Evolutionary conservation across 805 yeast species (phyloP), one percentile per base, ranked within the genome.

Genomic region (Babjeviella inositovora): DNA sequence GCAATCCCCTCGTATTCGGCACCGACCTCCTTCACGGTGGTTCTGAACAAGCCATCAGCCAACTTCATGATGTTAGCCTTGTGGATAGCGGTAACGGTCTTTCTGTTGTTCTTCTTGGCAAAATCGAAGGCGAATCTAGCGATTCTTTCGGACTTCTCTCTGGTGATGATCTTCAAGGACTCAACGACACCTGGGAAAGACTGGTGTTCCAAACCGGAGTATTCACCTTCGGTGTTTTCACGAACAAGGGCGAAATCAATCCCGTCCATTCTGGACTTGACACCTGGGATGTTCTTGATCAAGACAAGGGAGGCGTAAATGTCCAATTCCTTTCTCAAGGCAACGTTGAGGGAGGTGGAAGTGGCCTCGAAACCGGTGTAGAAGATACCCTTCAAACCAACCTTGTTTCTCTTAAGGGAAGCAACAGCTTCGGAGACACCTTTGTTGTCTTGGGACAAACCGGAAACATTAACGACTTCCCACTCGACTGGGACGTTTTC

Each of bases 221-320:
- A 87, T 59, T 87, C 97, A 60, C 94, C 96, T 62, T 87, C 97
- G 38, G 96, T 87, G 67, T 90, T 90, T 59, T 90, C 98, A 67
- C 98, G 82, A 48, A 90, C 92, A 35, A 90, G 65, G 19, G 85
- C 95, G 46, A 87, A 68, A 58, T 85, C 95, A 35, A 87, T 80
- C 37, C 79, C 84, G 32, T 75, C 66, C 47, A 84, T 68, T 53
- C 85, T 81, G 30, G 93, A 74, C 53, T 81, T 67, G 34, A 85
- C 93, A 52, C 97, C 97, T 31, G 92, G 90, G 32, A 90, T 69
- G 54, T 80, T 77, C 61, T 85, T 82, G 63, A 84, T 82, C 40
- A 84, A 64, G n/a, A 90, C 92, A 34, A 87, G 68, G 17, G 93
- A 80, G 28, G 98, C 98, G 46, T 75, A 90, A 42, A 87, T 81